A percentile compares a stretch with the other conserved stretches of the same genome.
Evolutionary conservation across 2,329 filamentous ascomycete genomes (phyloP).

Genomic region (Colletotrichum sidae): DNA sequence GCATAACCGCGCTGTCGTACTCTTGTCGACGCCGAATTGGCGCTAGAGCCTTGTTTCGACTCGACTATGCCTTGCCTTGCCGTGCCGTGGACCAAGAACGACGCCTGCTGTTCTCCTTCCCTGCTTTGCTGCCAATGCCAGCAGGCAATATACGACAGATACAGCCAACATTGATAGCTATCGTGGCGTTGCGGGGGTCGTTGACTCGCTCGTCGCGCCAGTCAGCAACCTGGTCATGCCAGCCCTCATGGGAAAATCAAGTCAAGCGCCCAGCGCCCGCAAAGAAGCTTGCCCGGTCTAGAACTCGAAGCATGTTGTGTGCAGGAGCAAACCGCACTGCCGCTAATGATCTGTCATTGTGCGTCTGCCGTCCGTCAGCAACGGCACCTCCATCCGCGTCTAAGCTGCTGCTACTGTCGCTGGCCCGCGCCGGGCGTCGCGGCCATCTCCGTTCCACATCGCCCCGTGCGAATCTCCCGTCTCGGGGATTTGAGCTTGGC

Average conservation of each 20-base stretch:
- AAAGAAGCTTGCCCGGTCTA: neutral
- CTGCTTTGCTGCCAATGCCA: constrained; percentile 2
- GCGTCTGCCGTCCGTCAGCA: constrained; percentile 7
- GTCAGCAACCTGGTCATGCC: constrained; percentile 8
- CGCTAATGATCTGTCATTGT: neutral
- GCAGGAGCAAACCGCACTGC: neutral
- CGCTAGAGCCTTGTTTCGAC: constrained; percentile 36
- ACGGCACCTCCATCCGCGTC: constrained; percentile 3
- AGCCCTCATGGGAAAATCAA: constrained; percentile 1
- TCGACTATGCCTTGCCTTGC: neutral
- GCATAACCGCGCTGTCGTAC: constrained; percentile 34
- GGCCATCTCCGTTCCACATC: constrained; percentile 20
- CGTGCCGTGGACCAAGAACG: neutral
- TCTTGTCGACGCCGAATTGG: constrained; percentile 20
- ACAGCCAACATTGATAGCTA: neutral
- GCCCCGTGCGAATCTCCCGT: constrained; percentile 23
- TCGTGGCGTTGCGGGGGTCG: neutral
- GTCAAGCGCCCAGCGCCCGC: constrained; percentile 4
- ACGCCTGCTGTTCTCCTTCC: neutral
- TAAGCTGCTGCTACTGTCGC: constrained; percentile 6
- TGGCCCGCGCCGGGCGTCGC: constrained; percentile 16
- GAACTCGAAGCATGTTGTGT: neutral
- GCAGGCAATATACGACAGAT: neutral
- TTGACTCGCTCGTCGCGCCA: constrained; percentile 5
- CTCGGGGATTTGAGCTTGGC: constrained; percentile 10